phyloP scores from a whole-genome alignment of 2,329 filamentous ascomycete species.

The Macrophomina tecta region DNA sequence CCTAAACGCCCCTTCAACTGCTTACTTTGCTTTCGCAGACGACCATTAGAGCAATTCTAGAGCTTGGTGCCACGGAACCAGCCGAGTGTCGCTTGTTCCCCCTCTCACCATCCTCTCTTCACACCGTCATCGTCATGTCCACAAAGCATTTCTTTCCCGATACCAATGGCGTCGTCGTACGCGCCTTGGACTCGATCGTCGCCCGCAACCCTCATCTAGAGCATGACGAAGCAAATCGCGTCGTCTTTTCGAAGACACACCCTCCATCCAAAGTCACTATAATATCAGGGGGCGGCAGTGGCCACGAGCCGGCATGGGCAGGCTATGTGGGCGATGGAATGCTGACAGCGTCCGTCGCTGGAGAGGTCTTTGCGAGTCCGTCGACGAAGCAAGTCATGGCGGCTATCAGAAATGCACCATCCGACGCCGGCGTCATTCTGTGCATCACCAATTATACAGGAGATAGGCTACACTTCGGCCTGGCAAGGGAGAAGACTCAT shows the following conservation, averaged over 20 bases:
- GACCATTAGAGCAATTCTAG: neutral
- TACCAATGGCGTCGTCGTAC: constrained; percentile 57
- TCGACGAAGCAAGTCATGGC: constrained; percentile 58
- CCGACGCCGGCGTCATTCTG: constrained; percentile 53
- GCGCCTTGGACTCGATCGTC: constrained; percentile 55
- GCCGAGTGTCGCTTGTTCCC: no score
- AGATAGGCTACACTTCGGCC: constrained; percentile 57
- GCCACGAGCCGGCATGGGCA: constrained; percentile 57
- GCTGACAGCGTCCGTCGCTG: constrained; percentile 55
- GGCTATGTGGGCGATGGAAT: constrained; percentile 58
- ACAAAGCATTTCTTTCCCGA: constrained; percentile 62
- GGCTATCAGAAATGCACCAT: constrained; percentile 53
- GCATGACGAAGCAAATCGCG: constrained; percentile 55
- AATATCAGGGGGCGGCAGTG: constrained; percentile 55
- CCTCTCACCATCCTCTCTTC: constrained; percentile 17
- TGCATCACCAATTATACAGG: constrained; percentile 59
- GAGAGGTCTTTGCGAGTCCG: constrained; percentile 57
- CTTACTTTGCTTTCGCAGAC: neutral
- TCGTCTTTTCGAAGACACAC: constrained; percentile 55
- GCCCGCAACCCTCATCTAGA: constrained; percentile 51
- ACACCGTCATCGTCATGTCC: constrained; percentile 51
- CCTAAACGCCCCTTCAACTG: neutral
- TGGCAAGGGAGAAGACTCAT: constrained; percentile 55
- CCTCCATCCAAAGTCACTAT: constrained; percentile 51
- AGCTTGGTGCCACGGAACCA: neutral